Conservation (phyloP, 2,329 filamentous ascomycete genomes). For the Cladophialophora yegresii region DNA sequence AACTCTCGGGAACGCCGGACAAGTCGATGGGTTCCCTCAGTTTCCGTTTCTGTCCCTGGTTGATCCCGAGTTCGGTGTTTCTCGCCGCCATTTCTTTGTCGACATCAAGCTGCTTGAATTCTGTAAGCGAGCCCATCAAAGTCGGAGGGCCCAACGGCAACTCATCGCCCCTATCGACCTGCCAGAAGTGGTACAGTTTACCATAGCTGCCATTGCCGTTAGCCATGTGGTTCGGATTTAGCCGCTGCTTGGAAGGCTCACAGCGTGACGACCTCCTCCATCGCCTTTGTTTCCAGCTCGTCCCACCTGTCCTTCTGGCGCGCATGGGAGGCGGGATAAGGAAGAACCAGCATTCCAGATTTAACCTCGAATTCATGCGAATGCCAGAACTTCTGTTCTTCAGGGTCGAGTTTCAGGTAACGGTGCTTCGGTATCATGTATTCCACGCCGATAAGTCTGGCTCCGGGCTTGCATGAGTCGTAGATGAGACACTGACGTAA, state of each 20-base stretch:
- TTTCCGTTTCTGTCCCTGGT: constrained; percentile 56
- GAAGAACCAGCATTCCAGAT: constrained; percentile 78
- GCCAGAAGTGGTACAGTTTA: constrained; percentile 85
- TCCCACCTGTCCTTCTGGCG: constrained; percentile 68
- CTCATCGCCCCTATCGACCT: constrained; percentile 63
- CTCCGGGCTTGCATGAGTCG: constrained; percentile 66
- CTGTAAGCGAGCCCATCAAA: constrained; percentile 63
- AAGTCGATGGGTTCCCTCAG: constrained; percentile 56
- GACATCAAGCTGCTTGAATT: constrained; percentile 38
- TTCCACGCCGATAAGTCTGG: constrained; percentile 78
- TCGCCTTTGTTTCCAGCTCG: constrained; percentile 73
- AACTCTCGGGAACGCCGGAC: constrained; percentile 48
- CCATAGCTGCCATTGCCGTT: constrained; percentile 62
- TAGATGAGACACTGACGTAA: constrained; percentile 85
- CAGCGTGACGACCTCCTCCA: constrained; percentile 68
- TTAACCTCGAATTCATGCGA: constrained; percentile 69
- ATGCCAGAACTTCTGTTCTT: constrained; percentile 60
- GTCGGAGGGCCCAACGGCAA: constrained; percentile 63
- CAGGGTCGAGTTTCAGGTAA: constrained; percentile 64
- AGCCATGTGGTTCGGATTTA: not conserved
- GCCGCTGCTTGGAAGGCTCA: not conserved
- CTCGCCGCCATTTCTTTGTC: constrained; percentile 51
- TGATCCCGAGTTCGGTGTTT: constrained; percentile 57
- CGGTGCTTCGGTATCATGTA: constrained; percentile 74
- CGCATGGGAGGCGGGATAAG: constrained; percentile 52